Base-by-base conservation (phyloP, 148 eudicot genomes). In the Talinum fruticosum region DNA sequence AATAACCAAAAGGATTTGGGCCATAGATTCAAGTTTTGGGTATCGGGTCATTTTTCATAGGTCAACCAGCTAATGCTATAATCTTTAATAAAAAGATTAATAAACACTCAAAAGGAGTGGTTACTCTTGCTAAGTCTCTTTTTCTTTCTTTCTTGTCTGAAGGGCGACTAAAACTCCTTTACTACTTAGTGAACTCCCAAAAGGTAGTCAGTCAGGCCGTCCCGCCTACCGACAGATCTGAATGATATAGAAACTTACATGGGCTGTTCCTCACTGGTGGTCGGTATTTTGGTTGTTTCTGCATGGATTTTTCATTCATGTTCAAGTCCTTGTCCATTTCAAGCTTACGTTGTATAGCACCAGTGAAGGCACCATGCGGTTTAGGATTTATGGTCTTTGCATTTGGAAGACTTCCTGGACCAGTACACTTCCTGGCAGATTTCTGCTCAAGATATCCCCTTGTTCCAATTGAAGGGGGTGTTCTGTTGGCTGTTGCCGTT, bases 251-350 rank as follows among this genome's bases (percentile, higher is more conserved):
- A 18, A 7, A 79, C 96, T 82, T 83, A 90, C 97, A 77, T 83
- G 90, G 85, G 75, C 79, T 84, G 79, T 81, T 85, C 69, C 82
- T 83, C 28, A 57, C 87, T 41, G 97, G 91, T 44, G 97, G 97
- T 61, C 87, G 87, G 67, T 90, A 91, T 75, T 79, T 89, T 36
- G 81, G 88, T 44, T 78, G 88, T 76, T 75, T 83, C 73, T 85
- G 87, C 29, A 79, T 36, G 71, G 83, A 75, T 77, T 80, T 87
- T 66, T 85, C 87, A 66, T 79, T 89, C 87, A 84, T 93, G 74
- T 72, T 85, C 30, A 81, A 69, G 78, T 85, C 88, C 86, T 88
- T 85, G 83, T 80, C 89, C 91, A 92, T 79, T 83, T 89, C 91
- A 85, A 87, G 80, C 77, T 89, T 89, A 26, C 88, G 85, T 69